Evolutionary conservation across 768 basidiomycete genomes (phyloP).

Genomic region (Cystobasidiopsis lactophilus): DNA sequence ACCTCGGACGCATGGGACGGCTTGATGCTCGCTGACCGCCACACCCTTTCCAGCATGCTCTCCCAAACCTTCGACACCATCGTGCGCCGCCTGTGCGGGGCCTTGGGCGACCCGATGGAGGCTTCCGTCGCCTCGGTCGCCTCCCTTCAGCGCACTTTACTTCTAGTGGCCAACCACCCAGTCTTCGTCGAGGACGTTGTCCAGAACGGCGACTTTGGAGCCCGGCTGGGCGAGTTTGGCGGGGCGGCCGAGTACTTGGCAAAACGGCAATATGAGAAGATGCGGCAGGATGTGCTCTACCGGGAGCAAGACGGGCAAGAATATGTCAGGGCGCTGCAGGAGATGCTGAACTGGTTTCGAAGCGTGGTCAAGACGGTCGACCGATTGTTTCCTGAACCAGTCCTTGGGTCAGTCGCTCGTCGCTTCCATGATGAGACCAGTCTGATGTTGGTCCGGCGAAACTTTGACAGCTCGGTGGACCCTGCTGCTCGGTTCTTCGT

Average conservation of each 20-base stretch:
- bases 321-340: conserved; percentile 42
- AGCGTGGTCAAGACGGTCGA: conserved; percentile 61
- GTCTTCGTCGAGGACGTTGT: conserved; percentile 12
- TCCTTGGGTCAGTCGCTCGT: conserved; percentile 42
- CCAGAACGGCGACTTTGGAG: conserved; percentile 8
- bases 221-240: conserved; percentile 5
- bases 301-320: background rate
- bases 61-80: conserved; percentile 65
- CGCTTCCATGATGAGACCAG: background rate
- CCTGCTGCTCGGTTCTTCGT: conserved; percentile 40
- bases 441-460: conserved; percentile 4
- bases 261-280: conserved; percentile 18
- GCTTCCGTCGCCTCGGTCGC: background rate
- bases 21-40: too few species aligned
- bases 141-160: background rate
- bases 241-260: conserved; percentile 14
- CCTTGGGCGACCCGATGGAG: background rate
- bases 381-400: conserved; percentile 62
- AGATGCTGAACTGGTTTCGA: conserved; percentile 75
- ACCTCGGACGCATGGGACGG: too few species aligned
- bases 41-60: conserved; percentile 23
- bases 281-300: conserved; percentile 20
- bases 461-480: conserved; percentile 40
- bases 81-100: conserved; percentile 60
- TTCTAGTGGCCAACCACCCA: conserved; percentile 8